phyloP scores from a whole-genome alignment of 331 rosid species.

The Malus hybrid region DNA sequence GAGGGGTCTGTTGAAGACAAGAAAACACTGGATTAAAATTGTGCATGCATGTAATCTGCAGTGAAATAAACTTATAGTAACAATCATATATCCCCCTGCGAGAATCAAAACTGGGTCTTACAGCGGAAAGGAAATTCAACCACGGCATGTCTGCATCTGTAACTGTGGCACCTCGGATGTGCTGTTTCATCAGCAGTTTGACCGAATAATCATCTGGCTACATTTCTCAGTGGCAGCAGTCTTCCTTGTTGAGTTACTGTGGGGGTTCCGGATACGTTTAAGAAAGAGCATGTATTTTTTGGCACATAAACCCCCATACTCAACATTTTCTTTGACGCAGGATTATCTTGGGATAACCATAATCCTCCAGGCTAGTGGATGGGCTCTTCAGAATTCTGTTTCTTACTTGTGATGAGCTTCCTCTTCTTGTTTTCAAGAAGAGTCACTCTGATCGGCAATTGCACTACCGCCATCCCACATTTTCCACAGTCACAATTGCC shows the following conservation, averaged over 20 bases:
- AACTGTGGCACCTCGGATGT: conserved; percentile 14
- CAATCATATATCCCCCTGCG: conserved; percentile 16
- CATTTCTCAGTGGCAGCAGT: conserved; percentile 22
- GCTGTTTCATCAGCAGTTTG: conserved; percentile 20
- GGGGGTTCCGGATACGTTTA: conserved; percentile 62
- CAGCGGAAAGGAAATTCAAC: conserved; percentile 27
- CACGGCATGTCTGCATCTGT: conserved; percentile 11
- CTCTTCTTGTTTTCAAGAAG: conserved; percentile 67
- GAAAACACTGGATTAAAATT: neutral
- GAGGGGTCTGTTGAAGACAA: neutral
- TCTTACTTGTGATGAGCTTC: conserved; percentile 66
- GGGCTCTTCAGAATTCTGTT: conserved; percentile 68
- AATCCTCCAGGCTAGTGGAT: conserved; percentile 78
- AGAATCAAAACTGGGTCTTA: conserved; percentile 22
- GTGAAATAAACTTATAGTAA: conserved; percentile 2
- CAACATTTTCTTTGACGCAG: conserved; percentile 99
- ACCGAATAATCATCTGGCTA: conserved; percentile 13
- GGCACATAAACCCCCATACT: conserved; percentile 81
- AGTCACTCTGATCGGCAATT: conserved; percentile 67
- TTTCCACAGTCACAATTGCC: conserved; percentile 63
- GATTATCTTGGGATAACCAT: conserved; percentile 88
- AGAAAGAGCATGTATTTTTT: conserved; percentile 48
- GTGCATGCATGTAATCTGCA: conserved; percentile 12
- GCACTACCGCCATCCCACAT: conserved; percentile 63
- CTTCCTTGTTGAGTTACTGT: conserved; percentile 53